Evolutionary conservation across 257 asterid genomes (phyloP).

Genomic region (Salvia miltiorrhiza): DNA sequence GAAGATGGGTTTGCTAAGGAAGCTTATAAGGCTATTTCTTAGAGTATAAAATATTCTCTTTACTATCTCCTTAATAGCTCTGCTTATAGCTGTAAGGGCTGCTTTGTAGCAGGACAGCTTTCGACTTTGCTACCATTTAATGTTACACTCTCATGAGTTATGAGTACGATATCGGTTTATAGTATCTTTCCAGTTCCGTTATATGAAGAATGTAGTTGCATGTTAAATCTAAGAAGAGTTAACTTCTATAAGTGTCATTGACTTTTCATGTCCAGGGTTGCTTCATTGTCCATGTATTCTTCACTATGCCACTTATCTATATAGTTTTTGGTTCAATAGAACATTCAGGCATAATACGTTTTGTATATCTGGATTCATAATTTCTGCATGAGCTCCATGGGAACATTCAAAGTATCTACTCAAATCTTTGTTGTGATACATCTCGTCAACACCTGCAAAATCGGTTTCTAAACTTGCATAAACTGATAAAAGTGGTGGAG

Average conservation of each 20-base stretch:
- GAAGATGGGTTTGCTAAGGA: neutral
- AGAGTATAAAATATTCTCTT: neutral
- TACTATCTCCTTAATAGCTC: neutral
- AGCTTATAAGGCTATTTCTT: neutral
- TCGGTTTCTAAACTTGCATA: too few relatives aligned
- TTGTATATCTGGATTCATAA: neutral
- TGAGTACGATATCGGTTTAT: neutral
- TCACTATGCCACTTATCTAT: neutral
- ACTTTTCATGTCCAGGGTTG: neutral
- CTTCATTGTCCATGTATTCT: neutral
- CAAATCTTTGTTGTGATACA: too few relatives aligned
- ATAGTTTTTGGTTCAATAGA: conserved; percentile 3
- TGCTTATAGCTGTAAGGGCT: conserved; percentile 4
- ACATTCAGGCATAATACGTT: neutral
- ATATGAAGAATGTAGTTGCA: conserved; percentile 8
- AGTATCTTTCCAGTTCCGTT: neutral
- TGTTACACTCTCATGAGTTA: conserved; percentile 5
- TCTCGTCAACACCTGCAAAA: too few relatives aligned
- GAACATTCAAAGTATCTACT: neutral
- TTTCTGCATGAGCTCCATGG: neutral
- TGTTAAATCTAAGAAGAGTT: neutral
- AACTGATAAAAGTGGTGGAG: too few relatives aligned
- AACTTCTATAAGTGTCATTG: neutral
- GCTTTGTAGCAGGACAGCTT: neutral
- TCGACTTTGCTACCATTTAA: neutral